These are phyloP conservation scores for Castanospermum australe DNA, from an alignment of 306 rosid genomes.

Conservation along the genomic window DNA sequence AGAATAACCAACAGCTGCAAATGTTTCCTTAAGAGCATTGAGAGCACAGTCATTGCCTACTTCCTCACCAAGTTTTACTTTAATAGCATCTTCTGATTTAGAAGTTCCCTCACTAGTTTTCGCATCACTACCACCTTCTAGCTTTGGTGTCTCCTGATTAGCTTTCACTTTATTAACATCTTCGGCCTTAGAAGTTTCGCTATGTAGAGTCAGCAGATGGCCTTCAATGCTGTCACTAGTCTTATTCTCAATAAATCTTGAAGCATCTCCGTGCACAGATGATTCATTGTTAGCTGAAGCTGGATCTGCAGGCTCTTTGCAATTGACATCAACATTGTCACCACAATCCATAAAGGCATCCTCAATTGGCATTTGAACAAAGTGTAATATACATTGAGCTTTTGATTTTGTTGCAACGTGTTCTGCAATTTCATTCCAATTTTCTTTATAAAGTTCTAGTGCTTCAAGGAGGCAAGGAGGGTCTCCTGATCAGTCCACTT, in stretches of 20 bases:
- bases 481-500: constrained; percentile 99
- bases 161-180: constrained; percentile 42
- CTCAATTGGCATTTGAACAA: constrained; percentile 96
- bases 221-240: constrained; percentile 43
- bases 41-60: constrained; percentile 53
- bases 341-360: constrained; percentile 68
- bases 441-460: constrained; percentile 85
- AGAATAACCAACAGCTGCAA: constrained; percentile 78
- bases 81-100: constrained; percentile 45
- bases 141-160: constrained; percentile 43
- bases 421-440: constrained; percentile 96
- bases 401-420: constrained; percentile 94
- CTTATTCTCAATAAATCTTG: constrained; percentile 46
- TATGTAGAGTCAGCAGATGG: constrained; percentile 31
- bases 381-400: constrained; percentile 91
- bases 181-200: constrained; percentile 52
- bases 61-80: constrained; percentile 44
- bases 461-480: constrained; percentile 96
- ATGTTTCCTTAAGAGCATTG: constrained; percentile 81
- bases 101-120: constrained; percentile 48
- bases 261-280: constrained; percentile 47
- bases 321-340: constrained; percentile 44
- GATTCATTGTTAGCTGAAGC: constrained; percentile 47
- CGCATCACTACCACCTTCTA: constrained; percentile 45
- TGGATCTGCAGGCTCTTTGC: constrained; percentile 59